A percentile compares a stretch with the other conserved stretches of the same genome.
These are phyloP conservation scores for Diaporthe eres DNA, from an alignment of 2,329 filamentous ascomycete genomes.

Conservation along the genomic window DNA sequence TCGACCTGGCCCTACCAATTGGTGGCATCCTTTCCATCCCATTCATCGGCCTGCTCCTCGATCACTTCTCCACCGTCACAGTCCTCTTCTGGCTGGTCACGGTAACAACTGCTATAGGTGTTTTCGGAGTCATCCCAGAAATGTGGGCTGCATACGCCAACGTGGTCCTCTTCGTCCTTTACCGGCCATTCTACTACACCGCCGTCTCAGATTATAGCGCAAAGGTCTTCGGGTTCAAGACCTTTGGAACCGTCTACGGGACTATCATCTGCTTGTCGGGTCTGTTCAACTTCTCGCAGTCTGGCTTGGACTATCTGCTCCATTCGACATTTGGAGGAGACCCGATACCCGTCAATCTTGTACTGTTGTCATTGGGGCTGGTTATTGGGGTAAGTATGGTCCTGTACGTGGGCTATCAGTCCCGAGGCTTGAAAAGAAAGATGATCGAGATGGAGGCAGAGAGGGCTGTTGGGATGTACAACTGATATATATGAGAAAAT, in stretches of 20 bases:
- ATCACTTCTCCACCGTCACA: conserved; percentile 79
- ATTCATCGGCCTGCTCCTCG: conserved; percentile 85
- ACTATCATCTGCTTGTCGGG: conserved; percentile 90
- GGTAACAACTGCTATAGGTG: conserved; percentile 80
- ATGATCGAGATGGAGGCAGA: conserved; percentile 51
- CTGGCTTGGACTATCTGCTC: conserved; percentile 82
- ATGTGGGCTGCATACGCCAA: conserved; percentile 81
- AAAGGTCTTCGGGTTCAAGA: conserved; percentile 93
- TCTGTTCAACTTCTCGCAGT: conserved; percentile 86
- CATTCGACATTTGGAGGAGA: conserved; percentile 79
- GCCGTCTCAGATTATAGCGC: conserved; percentile 90
- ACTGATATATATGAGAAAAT: background rate
- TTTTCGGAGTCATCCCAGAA: conserved; percentile 80
- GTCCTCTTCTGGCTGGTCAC: conserved; percentile 80
- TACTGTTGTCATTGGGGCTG: conserved; percentile 73
- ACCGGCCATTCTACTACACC: conserved; percentile 92
- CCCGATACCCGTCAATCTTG: conserved; percentile 82
- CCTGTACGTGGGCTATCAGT: conserved; percentile 70
- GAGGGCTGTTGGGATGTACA: conserved; percentile 45
- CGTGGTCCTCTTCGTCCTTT: conserved; percentile 84
- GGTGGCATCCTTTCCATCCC: conserved; percentile 89
- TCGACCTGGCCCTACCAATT: conserved; percentile 83
- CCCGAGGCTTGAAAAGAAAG: conserved; percentile 53
- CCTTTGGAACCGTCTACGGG: conserved; percentile 95
- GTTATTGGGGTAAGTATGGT: conserved; percentile 77